A percentile compares a stretch with the other conserved stretches of the same genome.
phyloP scores from a whole-genome alignment of 495 filamentous ascomycete genomes.

The Trichoderma erinaceum region DNA sequence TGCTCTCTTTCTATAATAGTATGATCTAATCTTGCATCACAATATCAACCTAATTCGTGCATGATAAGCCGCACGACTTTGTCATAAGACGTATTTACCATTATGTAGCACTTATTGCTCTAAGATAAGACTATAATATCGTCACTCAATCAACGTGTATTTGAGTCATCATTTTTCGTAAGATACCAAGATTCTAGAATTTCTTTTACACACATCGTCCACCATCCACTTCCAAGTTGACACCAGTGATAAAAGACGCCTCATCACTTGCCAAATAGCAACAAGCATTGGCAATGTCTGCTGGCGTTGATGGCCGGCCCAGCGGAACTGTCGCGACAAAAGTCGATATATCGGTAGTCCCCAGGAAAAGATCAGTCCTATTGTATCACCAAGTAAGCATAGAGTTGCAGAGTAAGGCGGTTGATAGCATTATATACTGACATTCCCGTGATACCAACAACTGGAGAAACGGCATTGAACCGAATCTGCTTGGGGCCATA shows the following conservation, averaged over 20 bases:
- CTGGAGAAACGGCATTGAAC: conserved; percentile 57
- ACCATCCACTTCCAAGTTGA: conserved; percentile 55
- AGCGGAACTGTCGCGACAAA: conserved; percentile 63
- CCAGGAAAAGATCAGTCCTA: conserved; percentile 57
- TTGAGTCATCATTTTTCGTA: too few relatives aligned
- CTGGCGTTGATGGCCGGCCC: conserved; percentile 54
- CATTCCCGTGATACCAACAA: conserved; percentile 56
- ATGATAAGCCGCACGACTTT: too few relatives aligned
- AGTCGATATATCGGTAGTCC: conserved; percentile 58
- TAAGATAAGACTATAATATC: too few relatives aligned
- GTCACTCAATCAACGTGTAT: too few relatives aligned
- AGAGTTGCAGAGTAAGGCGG: neutral
- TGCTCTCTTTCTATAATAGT: too few relatives aligned
- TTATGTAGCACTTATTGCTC: neutral
- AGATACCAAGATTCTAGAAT: neutral
- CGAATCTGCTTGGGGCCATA: conserved; percentile 60
- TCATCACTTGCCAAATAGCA: conserved; percentile 64
- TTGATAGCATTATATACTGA: neutral
- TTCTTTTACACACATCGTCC: conserved; percentile 35
- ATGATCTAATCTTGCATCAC: too few relatives aligned
- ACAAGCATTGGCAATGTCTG: conserved; percentile 62
- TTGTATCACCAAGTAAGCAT: neutral
- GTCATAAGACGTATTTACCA: too few relatives aligned
- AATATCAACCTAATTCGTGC: too few relatives aligned
- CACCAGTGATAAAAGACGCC: conserved; percentile 63